These are phyloP conservation scores for Ambrosia hybrid DNA, from an alignment of 140 eudicot genomes.

Conservation along the genomic window DNA sequence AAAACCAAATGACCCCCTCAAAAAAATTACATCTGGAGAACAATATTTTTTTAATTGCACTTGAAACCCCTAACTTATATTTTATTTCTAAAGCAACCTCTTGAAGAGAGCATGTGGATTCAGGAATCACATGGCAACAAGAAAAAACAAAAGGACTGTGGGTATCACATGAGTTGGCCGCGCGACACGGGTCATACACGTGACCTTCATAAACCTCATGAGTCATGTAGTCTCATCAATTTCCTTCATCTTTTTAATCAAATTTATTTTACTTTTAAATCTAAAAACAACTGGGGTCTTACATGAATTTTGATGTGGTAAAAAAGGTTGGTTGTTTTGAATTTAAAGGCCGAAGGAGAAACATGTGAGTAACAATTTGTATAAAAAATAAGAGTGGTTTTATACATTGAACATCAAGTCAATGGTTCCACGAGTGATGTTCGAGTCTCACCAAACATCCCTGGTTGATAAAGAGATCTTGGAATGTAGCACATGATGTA, in stretches of 20 bases:
- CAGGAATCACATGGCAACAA: conserved; percentile 19
- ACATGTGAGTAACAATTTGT: neutral
- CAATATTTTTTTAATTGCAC: neutral
- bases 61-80: neutral
- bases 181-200: conserved; percentile 29
- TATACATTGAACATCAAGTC: conserved; percentile 3
- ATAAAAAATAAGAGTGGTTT: conserved; percentile 1
- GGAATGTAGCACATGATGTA: conserved; percentile 34
- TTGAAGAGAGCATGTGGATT: conserved; percentile 15
- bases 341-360: neutral
- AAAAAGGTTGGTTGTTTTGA: neutral
- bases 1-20: too few relatives aligned
- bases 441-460: conserved; percentile 29
- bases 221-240: neutral
- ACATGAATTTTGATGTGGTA: neutral
- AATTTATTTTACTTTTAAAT: too few relatives aligned
- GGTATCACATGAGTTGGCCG: conserved; percentile 24
- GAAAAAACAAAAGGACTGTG: neutral
- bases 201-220: conserved; percentile 9
- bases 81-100: neutral
- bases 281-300: neutral
- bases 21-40: too few relatives aligned
- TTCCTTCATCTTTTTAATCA: neutral
- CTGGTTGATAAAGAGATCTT: conserved; percentile 30
- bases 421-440: conserved; percentile 35